phyloP scores from a whole-genome alignment of 495 filamentous ascomycete species.

The Ramalina peruviana region DNA sequence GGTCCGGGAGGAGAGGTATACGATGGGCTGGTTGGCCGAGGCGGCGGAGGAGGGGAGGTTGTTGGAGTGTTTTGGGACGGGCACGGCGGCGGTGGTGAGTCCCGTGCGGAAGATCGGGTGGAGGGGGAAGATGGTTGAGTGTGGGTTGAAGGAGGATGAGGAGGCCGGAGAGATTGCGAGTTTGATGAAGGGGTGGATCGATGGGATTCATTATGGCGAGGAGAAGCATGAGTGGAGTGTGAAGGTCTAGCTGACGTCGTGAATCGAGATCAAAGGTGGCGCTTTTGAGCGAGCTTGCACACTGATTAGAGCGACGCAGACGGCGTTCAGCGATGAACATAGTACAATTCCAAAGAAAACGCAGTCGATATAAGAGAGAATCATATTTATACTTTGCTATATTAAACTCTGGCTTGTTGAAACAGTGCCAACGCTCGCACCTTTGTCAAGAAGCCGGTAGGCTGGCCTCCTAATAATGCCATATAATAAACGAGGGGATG shows the following conservation, averaged over 20 bases:
- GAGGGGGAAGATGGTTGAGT: slow-evolving; percentile 62
- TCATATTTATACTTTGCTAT: too few species aligned
- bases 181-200: slow-evolving; percentile 91
- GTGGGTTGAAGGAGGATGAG: slow-evolving; percentile 58
- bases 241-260: neutral
- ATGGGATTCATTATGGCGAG: slow-evolving; percentile 86
- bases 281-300: too few species aligned
- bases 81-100: slow-evolving; percentile 63
- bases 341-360: too few species aligned
- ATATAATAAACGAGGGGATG: too few species aligned
- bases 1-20: slow-evolving; percentile 75
- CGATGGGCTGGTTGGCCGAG: slow-evolving; percentile 67
- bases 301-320: too few species aligned
- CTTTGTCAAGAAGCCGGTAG: too few species aligned
- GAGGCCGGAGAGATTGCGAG: slow-evolving; percentile 77
- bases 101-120: slow-evolving; percentile 81
- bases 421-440: too few species aligned
- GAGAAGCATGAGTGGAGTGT: slow-evolving; percentile 72
- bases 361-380: too few species aligned
- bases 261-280: too few species aligned
- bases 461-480: too few species aligned
- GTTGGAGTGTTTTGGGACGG: slow-evolving; percentile 83
- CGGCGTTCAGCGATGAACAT: too few species aligned
- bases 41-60: slow-evolving; percentile 74
- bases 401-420: too few species aligned